These are phyloP conservation scores for Neurospora tetraspora DNA, from an alignment of 495 filamentous ascomycete species.

Conservation along the genomic window DNA sequence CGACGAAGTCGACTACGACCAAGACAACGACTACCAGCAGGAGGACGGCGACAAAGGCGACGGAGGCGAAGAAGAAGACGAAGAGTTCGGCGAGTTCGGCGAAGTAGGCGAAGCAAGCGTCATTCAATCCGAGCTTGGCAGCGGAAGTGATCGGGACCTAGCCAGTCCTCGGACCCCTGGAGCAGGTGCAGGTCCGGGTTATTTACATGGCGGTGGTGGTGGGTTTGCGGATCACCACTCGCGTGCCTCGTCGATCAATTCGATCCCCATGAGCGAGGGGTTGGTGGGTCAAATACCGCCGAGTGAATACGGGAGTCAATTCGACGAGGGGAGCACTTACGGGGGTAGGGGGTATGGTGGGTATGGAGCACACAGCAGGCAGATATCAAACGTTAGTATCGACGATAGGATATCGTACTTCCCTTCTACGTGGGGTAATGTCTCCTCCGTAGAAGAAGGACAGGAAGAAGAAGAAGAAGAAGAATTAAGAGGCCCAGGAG, in stretches of 20 bases:
- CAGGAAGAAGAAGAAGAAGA: not conserved
- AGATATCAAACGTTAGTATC: not conserved
- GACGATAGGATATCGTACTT: not conserved
- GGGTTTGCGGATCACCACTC: not conserved
- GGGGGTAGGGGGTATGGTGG: not conserved
- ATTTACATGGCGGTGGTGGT: not conserved
- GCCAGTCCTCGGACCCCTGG: not conserved
- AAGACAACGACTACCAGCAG: not conserved
- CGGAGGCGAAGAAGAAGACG: not conserved
- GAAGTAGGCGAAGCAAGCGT: not conserved
- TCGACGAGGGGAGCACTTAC: not conserved
- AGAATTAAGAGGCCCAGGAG: not conserved
- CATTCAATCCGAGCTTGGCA: not conserved
- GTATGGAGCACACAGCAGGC: not conserved
- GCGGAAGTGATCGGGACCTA: not conserved
- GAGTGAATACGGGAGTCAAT: not conserved
- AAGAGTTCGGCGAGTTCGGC: not conserved
- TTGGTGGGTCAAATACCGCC: not conserved
- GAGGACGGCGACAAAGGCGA: slow-evolving; percentile 5
- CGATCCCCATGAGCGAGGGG: not conserved
- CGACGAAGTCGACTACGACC: slow-evolving; percentile 1
- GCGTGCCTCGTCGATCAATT: not conserved
- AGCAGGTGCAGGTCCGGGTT: not conserved
- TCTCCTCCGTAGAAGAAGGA: not conserved
- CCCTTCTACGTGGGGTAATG: not conserved